Base-by-base conservation (phyloP, 441 rosid species). In the Rhodomyrtus psidioides region DNA sequence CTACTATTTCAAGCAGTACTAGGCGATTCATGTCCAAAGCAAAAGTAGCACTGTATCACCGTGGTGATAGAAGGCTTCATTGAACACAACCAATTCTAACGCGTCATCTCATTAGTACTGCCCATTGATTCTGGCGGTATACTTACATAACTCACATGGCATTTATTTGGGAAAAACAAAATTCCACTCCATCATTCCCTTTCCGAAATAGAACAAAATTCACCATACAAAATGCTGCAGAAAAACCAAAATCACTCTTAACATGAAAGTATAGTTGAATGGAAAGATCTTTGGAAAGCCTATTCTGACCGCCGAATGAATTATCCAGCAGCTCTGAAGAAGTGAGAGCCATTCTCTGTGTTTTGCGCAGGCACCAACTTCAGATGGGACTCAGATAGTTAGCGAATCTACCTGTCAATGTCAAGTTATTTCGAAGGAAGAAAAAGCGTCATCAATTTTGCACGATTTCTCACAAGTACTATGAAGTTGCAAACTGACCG, bases 301-400 rank as follows among this genome's bases (percentile, higher is more conserved):
- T 70, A 65, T 39, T 34, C 14, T 7, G 8, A 39, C 44, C 15
- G n/a, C 79, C 5, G 51, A 70, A 70, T 10, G 49, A 70, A 70
- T 70, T 44, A 70, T 39, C 79, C 79, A 39, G 51, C 51, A 70
- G 51, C 79, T 70, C n/a, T 26, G 16, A 39, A 24, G 51, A 70
- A 70, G 16, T 42, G n/a, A 39, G n/a, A 21, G 79, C 49, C 46
- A 39, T 70, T 70, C 79, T 39, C 79, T 21, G 39, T 12, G 79
- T 24, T 39, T 70, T 39, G 79, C 7, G 79, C 51, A 70, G 49
- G 79, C 51, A 70, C 49, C 49, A 39, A 70, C 51, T 70, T 70
- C 79, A 94, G 95, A 95, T 95, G 87, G 98, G 98, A 88, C 98
- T 95, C 84, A 95, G 81, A 91, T 95, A 95, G 86, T 93, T 93